Conservation (phyloP, 2,329 filamentous ascomycete species). For the Xylariaceae sp. region DNA sequence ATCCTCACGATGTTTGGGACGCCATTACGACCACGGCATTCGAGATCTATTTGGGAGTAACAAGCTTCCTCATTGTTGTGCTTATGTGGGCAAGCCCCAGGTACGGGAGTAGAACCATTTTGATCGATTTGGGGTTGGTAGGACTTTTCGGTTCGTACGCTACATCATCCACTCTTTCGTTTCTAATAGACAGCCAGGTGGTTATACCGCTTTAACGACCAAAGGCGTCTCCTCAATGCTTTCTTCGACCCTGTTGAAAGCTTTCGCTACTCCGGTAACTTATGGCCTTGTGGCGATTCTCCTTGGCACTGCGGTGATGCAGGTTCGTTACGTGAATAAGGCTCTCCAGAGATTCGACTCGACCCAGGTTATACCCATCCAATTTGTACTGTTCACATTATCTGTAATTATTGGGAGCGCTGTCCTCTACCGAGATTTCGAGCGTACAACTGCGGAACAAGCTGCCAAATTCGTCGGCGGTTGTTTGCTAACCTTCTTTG, state of each 20-base stretch:
- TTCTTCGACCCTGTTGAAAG: slow-evolving; percentile 82
- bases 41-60: slow-evolving; percentile 81
- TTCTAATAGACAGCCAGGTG: slow-evolving; percentile 50
- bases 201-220: slow-evolving; percentile 93
- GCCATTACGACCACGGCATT: slow-evolving; percentile 87
- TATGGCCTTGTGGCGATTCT: slow-evolving; percentile 80
- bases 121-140: slow-evolving; percentile 90
- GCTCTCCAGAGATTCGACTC: slow-evolving; percentile 88
- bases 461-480: slow-evolving; percentile 84
- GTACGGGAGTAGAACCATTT: slow-evolving; percentile 80
- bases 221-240: slow-evolving; percentile 95
- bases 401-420: slow-evolving; percentile 94
- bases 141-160: slow-evolving; percentile 70
- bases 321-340: slow-evolving; percentile 93
- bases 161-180: background rate
- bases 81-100: slow-evolving; percentile 79
- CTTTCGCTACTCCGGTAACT: slow-evolving; percentile 86
- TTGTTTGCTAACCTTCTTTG: slow-evolving; percentile 87
- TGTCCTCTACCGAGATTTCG: slow-evolving; percentile 90
- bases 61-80: slow-evolving; percentile 64
- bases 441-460: slow-evolving; percentile 69
- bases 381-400: slow-evolving; percentile 94
- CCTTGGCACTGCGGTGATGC: slow-evolving; percentile 82
- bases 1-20: slow-evolving; percentile 83
- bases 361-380: slow-evolving; percentile 94